Conservation (phyloP, 768 basidiomycete genomes). For the Termitomyces sp. region DNA sequence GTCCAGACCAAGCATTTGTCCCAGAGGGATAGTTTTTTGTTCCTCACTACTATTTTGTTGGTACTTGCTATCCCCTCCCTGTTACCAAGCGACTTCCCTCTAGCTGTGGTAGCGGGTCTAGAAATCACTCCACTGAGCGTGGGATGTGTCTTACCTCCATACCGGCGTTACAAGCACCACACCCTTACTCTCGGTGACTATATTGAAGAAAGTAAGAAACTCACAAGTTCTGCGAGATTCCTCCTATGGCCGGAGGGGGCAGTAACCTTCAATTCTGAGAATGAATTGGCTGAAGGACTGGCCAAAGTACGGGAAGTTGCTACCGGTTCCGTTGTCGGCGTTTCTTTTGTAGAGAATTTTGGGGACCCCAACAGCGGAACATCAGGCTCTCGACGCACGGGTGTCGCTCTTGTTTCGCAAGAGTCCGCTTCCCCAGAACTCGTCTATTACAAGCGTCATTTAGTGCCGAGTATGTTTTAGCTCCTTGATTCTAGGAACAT, state of each 20-base stretch:
- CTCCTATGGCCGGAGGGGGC: slow-evolving; percentile 82
- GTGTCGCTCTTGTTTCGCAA: slow-evolving; percentile 53
- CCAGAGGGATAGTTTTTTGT: slow-evolving; percentile 18
- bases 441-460: slow-evolving; percentile 67
- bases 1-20: slow-evolving; percentile 9
- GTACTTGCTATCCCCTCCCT: slow-evolving; percentile 54
- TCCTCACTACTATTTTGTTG: slow-evolving; percentile 35
- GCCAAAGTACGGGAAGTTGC: slow-evolving; percentile 28
- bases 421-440: slow-evolving; percentile 28
- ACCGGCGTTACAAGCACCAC: slow-evolving; percentile 31
- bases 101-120: slow-evolving; percentile 25
- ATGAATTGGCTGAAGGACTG: slow-evolving; percentile 47
- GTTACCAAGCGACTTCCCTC: slow-evolving; percentile 32
- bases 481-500: not conserved
- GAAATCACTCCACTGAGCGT: slow-evolving; percentile 53
- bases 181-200: slow-evolving; percentile 49
- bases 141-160: slow-evolving; percentile 61
- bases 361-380: slow-evolving; percentile 29
- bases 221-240: slow-evolving; percentile 42
- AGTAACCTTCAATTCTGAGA: slow-evolving; percentile 49
- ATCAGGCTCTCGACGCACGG: slow-evolving; percentile 46
- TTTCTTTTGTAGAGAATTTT: slow-evolving; percentile 65
- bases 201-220: slow-evolving; percentile 46
- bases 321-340: slow-evolving; percentile 48
- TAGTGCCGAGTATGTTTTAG: slow-evolving; percentile 64